These are phyloP conservation scores for Sporopachydermia quercuum DNA, from an alignment of 805 yeast species.

Conservation along the genomic window DNA sequence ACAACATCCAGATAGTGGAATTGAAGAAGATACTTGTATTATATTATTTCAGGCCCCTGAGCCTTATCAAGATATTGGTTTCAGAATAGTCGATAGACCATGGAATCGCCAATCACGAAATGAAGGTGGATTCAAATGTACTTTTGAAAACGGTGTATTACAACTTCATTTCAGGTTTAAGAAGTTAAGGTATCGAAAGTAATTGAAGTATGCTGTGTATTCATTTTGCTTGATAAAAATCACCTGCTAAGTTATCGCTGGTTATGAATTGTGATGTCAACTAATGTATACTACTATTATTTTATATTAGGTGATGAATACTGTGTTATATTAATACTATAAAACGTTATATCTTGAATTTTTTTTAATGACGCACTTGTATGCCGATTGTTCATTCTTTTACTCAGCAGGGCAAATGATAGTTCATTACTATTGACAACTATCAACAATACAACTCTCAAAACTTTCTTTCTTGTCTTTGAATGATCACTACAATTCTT, in stretches of 20 bases:
- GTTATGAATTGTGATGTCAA: background rate
- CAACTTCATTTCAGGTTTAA: conserved; percentile 22
- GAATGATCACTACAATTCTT: too few relatives aligned
- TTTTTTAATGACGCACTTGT: too few relatives aligned
- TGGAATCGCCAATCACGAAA: conserved; percentile 19
- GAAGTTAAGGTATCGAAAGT: conserved; percentile 14
- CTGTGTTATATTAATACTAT: too few relatives aligned
- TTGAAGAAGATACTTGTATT: conserved; percentile 14
- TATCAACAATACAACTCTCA: too few relatives aligned
- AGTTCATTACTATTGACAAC: too few relatives aligned
- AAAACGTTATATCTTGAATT: too few relatives aligned
- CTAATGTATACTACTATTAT: background rate
- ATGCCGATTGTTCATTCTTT: too few relatives aligned
- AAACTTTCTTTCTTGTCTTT: too few relatives aligned
- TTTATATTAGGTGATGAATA: too few relatives aligned
- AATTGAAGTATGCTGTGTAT: conserved; percentile 1
- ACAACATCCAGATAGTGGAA: conserved; percentile 3
- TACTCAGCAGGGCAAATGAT: too few relatives aligned
- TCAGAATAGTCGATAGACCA: conserved; percentile 18
- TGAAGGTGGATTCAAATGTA: conserved; percentile 14
- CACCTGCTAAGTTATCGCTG: background rate
- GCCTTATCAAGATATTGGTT: conserved; percentile 20
- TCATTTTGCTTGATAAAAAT: too few relatives aligned
- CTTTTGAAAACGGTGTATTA: conserved; percentile 21
- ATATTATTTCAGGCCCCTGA: conserved; percentile 18